Evolutionary conservation across 2,329 filamentous ascomycete species (phyloP).

Genomic region (Coniochaeta prunicola): DNA sequence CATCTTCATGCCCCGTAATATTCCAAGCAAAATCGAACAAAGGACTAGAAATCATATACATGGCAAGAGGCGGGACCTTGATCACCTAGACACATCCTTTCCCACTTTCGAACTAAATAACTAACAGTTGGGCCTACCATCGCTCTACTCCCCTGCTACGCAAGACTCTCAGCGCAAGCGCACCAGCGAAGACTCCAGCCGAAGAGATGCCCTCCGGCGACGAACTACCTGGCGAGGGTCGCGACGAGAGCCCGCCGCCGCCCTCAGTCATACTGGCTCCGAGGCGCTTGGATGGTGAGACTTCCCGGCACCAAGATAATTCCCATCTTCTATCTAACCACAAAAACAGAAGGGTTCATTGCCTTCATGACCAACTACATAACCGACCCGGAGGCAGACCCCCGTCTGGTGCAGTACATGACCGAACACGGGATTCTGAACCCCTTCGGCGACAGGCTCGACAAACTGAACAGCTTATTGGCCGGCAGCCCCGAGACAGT

Average conservation of each 20-base stretch:
- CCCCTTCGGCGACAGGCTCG: not conserved
- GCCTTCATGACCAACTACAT: not conserved
- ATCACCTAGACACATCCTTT: not conserved
- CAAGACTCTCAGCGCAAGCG: not conserved
- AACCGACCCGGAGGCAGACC: not conserved
- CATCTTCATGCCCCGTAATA: not conserved
- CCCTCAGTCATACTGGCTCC: not conserved
- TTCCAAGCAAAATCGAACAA: not conserved
- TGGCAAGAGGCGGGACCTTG: not conserved
- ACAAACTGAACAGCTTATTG: not conserved
- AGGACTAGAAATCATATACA: not conserved
- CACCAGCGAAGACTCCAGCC: not conserved
- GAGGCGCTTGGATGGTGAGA: not conserved
- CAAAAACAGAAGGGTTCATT: not conserved
- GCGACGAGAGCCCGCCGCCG: not conserved
- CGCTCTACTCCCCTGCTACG: not conserved
- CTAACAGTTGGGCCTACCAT: not conserved
- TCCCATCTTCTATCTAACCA: not conserved
- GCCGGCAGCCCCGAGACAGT: not conserved
- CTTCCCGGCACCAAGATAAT: not conserved
- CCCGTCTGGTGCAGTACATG: not conserved
- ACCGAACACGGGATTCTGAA: not conserved
- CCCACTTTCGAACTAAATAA: not conserved
- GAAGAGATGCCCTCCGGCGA: not conserved
- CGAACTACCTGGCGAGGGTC: not conserved